Evolutionary conservation across 2,329 filamentous ascomycete genomes (phyloP).

Genomic region (Hymenoscyphus infarciens): DNA sequence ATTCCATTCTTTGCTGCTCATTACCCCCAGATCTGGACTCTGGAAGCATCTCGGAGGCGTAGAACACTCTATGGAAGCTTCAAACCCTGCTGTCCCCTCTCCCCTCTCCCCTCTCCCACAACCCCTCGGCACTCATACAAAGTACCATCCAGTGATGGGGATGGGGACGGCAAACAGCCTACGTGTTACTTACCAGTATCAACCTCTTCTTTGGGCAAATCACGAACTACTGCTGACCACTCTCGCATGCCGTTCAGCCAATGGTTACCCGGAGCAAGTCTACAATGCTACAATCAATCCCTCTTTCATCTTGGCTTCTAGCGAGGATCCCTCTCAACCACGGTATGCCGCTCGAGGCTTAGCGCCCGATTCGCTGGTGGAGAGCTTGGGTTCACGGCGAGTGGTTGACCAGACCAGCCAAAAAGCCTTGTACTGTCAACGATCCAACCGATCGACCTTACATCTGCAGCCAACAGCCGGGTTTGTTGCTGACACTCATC

Average conservation of each 20-base stretch:
- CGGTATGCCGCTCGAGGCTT: neutral
- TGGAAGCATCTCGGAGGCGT: conserved; percentile 1
- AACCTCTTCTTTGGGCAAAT: neutral
- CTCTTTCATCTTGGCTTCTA: neutral
- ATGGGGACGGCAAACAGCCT: neutral
- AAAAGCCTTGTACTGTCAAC: neutral
- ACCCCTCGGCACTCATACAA: neutral
- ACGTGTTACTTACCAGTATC: too few species aligned
- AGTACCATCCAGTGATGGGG: neutral
- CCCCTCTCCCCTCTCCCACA: neutral
- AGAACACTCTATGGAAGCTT: neutral
- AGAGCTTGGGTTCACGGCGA: neutral
- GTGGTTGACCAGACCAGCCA: neutral
- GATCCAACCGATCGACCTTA: conserved; percentile 1
- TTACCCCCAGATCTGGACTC: neutral
- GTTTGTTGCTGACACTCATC: conserved; percentile 5
- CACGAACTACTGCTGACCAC: neutral
- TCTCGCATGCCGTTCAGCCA: neutral
- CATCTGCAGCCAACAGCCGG: conserved; percentile 4
- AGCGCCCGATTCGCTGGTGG: conserved; percentile 4
- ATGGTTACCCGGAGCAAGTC: neutral
- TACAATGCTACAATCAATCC: too few species aligned
- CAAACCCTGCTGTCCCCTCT: too few species aligned
- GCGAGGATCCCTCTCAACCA: neutral
- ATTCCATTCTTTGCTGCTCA: neutral